These are phyloP conservation scores for Massospora cicadina DNA, from an alignment of 371 early-diverging fungal species.

Conservation along the genomic window DNA sequence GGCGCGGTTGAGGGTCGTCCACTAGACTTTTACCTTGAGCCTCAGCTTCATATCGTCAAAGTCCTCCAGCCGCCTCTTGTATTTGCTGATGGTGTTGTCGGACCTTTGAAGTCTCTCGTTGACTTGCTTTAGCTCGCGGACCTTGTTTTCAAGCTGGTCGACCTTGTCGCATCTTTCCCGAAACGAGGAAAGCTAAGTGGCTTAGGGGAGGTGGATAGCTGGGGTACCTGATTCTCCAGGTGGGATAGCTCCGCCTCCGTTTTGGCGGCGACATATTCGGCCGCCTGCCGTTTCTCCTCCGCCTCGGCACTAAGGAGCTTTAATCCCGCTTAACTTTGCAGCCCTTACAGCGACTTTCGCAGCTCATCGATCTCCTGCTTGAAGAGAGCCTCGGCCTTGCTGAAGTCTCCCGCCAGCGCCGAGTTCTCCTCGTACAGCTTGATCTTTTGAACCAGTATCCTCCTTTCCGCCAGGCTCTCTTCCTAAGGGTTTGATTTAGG, in stretches of 20 bases:
- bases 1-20: background rate
- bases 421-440: slow-evolving; percentile 47
- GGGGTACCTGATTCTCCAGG: slow-evolving; percentile 32
- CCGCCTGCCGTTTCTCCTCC: slow-evolving; percentile 56
- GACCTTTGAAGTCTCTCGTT: slow-evolving; percentile 78
- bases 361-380: slow-evolving; percentile 71
- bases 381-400: slow-evolving; percentile 66
- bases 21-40: slow-evolving; percentile 29
- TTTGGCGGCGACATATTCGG: slow-evolving; percentile 37
- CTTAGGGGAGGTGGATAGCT: background rate
- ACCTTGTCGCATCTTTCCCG: slow-evolving; percentile 42
- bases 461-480: slow-evolving; percentile 36
- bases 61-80: slow-evolving; percentile 84
- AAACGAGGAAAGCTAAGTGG: slow-evolving; percentile 31
- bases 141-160: slow-evolving; percentile 55
- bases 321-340: background rate
- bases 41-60: slow-evolving; percentile 54
- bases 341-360: slow-evolving; percentile 57
- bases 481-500: too few relatives aligned
- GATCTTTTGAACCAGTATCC: slow-evolving; percentile 40
- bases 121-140: slow-evolving; percentile 73
- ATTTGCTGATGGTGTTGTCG: slow-evolving; percentile 85
- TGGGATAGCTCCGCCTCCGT: slow-evolving; percentile 40
- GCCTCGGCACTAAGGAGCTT: slow-evolving; percentile 17
- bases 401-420: slow-evolving; percentile 50